phyloP scores from a whole-genome alignment of 352 stramenopile species.

The Phytophthora podocarpi region DNA sequence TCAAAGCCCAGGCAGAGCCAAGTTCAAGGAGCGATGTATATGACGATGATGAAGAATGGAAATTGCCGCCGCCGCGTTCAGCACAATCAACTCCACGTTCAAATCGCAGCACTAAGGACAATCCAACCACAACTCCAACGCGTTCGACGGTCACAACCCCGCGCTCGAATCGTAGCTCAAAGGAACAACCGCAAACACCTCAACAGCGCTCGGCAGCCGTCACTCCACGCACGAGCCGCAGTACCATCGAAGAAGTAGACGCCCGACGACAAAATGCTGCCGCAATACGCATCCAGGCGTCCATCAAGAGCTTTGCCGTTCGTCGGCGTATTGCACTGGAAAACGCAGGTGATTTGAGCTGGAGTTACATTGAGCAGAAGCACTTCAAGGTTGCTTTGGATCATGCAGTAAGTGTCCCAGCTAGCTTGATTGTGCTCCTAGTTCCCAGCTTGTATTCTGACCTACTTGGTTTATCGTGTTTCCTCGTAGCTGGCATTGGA shows the following conservation, averaged over 20 bases:
- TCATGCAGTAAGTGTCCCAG: constrained; percentile 40
- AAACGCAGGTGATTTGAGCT: constrained; percentile 50
- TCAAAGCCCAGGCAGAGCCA: too few relatives aligned
- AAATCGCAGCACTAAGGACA: not conserved
- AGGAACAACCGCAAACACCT: not conserved
- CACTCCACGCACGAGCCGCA: constrained; percentile 3
- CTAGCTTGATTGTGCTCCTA: not conserved
- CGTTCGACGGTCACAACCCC: not conserved
- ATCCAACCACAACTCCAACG: not conserved
- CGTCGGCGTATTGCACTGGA: constrained; percentile 29
- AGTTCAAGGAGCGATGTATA: constrained; percentile 9
- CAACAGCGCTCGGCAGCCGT: not conserved
- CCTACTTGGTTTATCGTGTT: not conserved
- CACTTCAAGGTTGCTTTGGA: constrained; percentile 53
- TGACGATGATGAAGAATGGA: constrained; percentile 18
- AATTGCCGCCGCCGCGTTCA: not conserved
- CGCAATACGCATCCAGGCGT: constrained; percentile 46
- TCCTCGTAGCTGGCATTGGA: constrained; percentile 41
- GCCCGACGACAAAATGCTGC: constrained; percentile 20
- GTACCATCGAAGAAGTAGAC: not conserved
- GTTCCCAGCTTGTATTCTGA: constrained; percentile 5
- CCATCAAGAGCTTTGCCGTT: constrained; percentile 30
- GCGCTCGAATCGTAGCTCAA: not conserved
- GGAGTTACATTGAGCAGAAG: constrained; percentile 63
- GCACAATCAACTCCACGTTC: constrained; percentile 1